These are phyloP conservation scores for Penicillium psychrosexuale DNA, from an alignment of 2,329 filamentous ascomycete species.

Conservation along the genomic window DNA sequence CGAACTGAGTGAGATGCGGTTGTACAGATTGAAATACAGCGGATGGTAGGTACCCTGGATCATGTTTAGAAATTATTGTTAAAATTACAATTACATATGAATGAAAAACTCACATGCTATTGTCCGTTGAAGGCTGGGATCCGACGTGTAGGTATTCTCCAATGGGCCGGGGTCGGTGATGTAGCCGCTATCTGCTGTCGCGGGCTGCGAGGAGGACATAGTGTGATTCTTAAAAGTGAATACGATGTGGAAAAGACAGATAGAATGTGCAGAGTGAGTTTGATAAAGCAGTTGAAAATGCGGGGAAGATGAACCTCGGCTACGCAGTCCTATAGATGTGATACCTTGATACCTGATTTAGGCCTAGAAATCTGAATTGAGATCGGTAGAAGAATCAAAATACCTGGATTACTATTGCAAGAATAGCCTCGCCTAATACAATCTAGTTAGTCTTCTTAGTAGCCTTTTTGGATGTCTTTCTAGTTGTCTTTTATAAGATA, in stretches of 20 bases:
- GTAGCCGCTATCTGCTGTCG: constrained; percentile 49
- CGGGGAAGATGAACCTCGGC: constrained; percentile 16
- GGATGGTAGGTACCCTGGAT: constrained; percentile 44
- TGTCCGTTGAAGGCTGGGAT: constrained; percentile 53
- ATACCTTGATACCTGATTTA: no score
- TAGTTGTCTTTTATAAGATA: no score
- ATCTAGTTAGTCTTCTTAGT: no score
- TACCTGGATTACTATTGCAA: no score
- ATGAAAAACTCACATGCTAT: constrained; percentile 45
- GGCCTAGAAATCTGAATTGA: no score
- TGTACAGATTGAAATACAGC: constrained; percentile 54
- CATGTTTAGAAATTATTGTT: background rate
- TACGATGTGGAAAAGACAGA: background rate
- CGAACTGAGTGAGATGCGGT: constrained; percentile 25
- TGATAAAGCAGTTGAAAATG: background rate
- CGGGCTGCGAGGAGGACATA: constrained; percentile 21
- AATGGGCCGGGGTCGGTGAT: constrained; percentile 55
- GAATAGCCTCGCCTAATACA: no score
- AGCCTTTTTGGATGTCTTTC: no score
- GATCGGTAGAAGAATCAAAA: no score
- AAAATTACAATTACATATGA: background rate
- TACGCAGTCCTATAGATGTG: background rate
- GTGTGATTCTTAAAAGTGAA: background rate
- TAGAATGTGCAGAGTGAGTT: background rate
- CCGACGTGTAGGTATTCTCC: constrained; percentile 57